A percentile compares a stretch with the other conserved stretches of the same genome.
phyloP scores from a whole-genome alignment of 192 early-diverging fungal genomes.

The Ramicandelaber brevisporus region DNA sequence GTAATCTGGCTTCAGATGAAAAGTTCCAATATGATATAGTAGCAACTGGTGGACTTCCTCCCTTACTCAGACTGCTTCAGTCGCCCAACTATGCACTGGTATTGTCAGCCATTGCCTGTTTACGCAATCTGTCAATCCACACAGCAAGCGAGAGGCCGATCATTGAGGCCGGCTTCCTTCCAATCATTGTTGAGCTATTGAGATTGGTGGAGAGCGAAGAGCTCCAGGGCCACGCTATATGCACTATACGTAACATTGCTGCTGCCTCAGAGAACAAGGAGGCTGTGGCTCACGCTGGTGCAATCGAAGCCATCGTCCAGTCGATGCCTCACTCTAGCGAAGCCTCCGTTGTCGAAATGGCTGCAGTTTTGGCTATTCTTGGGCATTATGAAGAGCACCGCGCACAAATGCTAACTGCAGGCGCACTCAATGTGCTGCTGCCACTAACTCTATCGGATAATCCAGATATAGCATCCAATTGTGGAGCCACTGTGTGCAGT shows the following conservation, averaged over 20 bases:
- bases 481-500: too few relatives aligned
- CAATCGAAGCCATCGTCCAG: constrained; percentile 38
- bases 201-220: constrained; percentile 41
- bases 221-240: constrained; percentile 51
- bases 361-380: constrained; percentile 44
- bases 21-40: constrained; percentile 72
- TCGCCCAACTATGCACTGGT: constrained; percentile 49
- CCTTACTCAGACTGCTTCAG: constrained; percentile 44
- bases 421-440: constrained; percentile 25
- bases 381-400: constrained; percentile 37
- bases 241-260: constrained; percentile 41
- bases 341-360: too few relatives aligned
- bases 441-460: constrained; percentile 13
- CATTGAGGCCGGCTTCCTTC: constrained; percentile 49
- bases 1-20: constrained; percentile 56
- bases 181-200: constrained; percentile 31
- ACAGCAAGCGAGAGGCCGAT: constrained; percentile 63
- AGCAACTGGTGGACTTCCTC: constrained; percentile 38
- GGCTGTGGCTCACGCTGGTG: constrained; percentile 35
- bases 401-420: constrained; percentile 18
- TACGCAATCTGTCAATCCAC: constrained; percentile 78
- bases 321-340: too few relatives aligned
- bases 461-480: too few relatives aligned
- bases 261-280: constrained; percentile 39
- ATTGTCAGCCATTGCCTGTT: constrained; percentile 59